A percentile compares a stretch with the other conserved stretches of the same genome.
phyloP scores from a whole-genome alignment of 306 rosid genomes.

The Psophocarpus tetragonolobus region DNA sequence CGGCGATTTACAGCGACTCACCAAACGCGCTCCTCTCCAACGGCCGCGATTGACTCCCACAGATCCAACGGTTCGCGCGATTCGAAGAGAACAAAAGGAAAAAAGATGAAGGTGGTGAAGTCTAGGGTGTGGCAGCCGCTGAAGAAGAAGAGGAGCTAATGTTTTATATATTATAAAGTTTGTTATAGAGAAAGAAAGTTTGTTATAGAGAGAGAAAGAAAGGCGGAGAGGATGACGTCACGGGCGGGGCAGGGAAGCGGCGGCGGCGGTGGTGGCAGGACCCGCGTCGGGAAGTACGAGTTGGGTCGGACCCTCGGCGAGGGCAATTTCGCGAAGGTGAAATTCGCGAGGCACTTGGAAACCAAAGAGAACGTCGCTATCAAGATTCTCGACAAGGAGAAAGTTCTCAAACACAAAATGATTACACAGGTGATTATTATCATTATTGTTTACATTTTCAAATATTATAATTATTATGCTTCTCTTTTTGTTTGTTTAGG shows the following conservation, averaged over 20 bases:
- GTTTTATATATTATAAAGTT: background rate
- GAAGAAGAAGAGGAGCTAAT: constrained; percentile 80
- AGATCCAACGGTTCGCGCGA: background rate
- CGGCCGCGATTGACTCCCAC: background rate
- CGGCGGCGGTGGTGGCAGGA: constrained; percentile 12
- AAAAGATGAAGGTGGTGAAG: constrained; percentile 61
- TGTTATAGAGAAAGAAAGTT: background rate
- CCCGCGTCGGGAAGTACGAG: constrained; percentile 81
- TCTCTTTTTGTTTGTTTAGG: too few relatives aligned
- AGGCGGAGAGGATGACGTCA: constrained; percentile 39
- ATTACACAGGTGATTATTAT: constrained; percentile 55
- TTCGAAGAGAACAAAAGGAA: background rate
- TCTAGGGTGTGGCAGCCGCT: constrained; percentile 95
- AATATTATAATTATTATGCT: too few relatives aligned
- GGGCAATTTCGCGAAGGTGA: constrained; percentile 93
- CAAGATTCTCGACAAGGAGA: constrained; percentile 82
- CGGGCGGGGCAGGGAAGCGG: constrained; percentile 23
- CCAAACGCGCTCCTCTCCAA: too few relatives aligned
- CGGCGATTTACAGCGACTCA: too few relatives aligned
- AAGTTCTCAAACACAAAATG: constrained; percentile 91
- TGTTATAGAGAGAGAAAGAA: background rate
- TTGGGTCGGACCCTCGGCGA: constrained; percentile 89
- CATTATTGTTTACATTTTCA: too few relatives aligned
- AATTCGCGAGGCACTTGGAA: constrained; percentile 67
- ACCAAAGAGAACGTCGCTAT: constrained; percentile 71